Evolutionary conservation across 2,329 filamentous ascomycete genomes (phyloP), one percentile per base, ranked within the genome.

Genomic region (Fusarium succisae): DNA sequence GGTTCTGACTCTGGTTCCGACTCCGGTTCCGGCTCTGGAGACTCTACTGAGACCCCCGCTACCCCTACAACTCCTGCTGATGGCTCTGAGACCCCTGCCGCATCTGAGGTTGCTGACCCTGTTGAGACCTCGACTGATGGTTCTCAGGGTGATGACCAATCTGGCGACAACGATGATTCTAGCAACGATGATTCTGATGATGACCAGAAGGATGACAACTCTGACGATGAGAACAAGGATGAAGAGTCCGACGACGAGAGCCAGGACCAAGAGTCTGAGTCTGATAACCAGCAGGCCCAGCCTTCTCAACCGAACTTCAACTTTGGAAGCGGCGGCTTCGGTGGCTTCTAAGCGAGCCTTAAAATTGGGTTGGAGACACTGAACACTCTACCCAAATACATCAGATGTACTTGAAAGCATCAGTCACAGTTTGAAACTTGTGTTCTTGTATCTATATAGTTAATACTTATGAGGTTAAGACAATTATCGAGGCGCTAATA

Each of bases 11-110:
- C 73, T 17, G 35, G 50, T 6, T 30, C 74, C 14, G 43, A 39
- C 3, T 41, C 73, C 22, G 35, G 50, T 4, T 54, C 73, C 18
- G 61, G 58, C 11, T 39, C 73, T 8, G 62, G 56, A 15, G 56
- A 44, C 2, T 69, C 55, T 17, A 30, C 63, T 30, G 54, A 67
- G 13, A 59, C 60, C 7, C 53, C 74, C 43, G 53, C 68, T 13
- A 64, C 74, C 26, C 44, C 74, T 22, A 63, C 69, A 7, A 48
- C 68, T 12, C 35, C 67, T 14, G 37, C 63, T 3, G 50, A 30
- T 7, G 20, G n/a, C 15, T 44, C 66, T 22, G 66, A 66, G 15
- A 24, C 43, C 14, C 48, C 69, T 32, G 12, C 12, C 14, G 45
- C 56, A 17, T 41, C 66, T 24, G 37, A 73, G 24, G 66, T 48